phyloP scores from a whole-genome alignment of 805 yeast species.

The Sugiyamaella qingdaonensis region DNA sequence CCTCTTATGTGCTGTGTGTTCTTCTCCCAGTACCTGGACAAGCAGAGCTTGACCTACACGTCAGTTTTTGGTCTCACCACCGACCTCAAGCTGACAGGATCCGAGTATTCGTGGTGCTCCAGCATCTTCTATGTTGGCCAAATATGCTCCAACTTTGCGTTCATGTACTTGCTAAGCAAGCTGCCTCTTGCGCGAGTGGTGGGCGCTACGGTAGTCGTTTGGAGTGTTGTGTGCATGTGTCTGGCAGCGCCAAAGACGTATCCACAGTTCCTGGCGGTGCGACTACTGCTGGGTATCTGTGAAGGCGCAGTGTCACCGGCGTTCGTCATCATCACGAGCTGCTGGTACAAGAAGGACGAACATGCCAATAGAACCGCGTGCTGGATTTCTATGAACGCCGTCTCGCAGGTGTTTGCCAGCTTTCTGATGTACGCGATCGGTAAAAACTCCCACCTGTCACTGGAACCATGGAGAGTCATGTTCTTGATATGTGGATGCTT shows the following conservation, averaged over 20 bases:
- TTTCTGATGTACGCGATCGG: conserved; percentile 44
- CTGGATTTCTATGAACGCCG: conserved; percentile 37
- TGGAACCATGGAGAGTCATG: conserved; percentile 47
- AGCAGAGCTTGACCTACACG: conserved; percentile 6
- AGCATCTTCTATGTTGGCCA: conserved; percentile 61
- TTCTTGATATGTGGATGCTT: conserved; percentile 52
- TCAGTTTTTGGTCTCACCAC: conserved; percentile 9
- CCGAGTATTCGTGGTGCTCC: conserved; percentile 41
- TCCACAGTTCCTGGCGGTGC: conserved; percentile 41
- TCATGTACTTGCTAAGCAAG: conserved; percentile 44
- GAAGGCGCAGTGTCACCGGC: conserved; percentile 53
- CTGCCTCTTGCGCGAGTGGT: conserved; percentile 53
- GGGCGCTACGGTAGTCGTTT: conserved; percentile 44
- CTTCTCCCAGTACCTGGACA: conserved; percentile 8
- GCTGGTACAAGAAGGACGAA: conserved; percentile 43
- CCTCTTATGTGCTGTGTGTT: conserved; percentile 3
- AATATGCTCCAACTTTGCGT: conserved; percentile 50
- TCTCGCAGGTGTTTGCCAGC: conserved; percentile 42
- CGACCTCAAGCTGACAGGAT: conserved; percentile 41
- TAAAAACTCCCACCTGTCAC: conserved; percentile 18
- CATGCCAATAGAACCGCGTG: conserved; percentile 34
- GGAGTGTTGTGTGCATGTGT: conserved; percentile 55
- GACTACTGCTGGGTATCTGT: conserved; percentile 47
- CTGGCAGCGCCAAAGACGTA: conserved; percentile 44
- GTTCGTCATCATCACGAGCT: conserved; percentile 47